Evolutionary conservation across 805 yeast species (phyloP).

Genomic region (Myxozyma nipponensis): DNA sequence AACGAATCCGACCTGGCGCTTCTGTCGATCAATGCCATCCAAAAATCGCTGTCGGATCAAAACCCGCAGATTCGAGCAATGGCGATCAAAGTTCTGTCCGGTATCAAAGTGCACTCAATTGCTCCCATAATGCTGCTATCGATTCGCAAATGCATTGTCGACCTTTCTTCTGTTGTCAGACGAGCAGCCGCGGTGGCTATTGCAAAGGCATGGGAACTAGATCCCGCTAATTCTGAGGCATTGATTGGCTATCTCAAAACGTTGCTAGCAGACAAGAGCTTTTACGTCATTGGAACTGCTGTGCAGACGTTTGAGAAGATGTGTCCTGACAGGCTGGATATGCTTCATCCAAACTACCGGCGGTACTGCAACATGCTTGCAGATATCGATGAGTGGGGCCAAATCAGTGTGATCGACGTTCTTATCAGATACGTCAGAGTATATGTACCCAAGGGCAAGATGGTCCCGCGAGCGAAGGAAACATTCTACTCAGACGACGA

Average conservation of each 20-base stretch:
- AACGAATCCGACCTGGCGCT: constrained; percentile 85
- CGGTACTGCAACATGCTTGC: constrained; percentile 47
- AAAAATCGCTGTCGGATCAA: constrained; percentile 70
- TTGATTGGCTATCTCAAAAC: constrained; percentile 47
- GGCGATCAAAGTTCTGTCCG: constrained; percentile 74
- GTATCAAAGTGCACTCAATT: constrained; percentile 77
- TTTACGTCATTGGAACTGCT: constrained; percentile 67
- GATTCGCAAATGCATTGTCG: constrained; percentile 62
- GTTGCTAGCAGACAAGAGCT: constrained; percentile 62
- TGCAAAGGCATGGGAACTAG: constrained; percentile 50
- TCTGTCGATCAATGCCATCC: constrained; percentile 85
- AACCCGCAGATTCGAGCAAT: constrained; percentile 64
- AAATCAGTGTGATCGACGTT: constrained; percentile 54
- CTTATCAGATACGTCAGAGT: constrained; percentile 62
- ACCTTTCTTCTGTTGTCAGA: constrained; percentile 74
- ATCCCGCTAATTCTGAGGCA: constrained; percentile 46
- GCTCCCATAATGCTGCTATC: constrained; percentile 74
- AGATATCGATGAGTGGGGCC: constrained; percentile 72
- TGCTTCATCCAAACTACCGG: constrained; percentile 69
- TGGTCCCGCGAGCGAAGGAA: constrained; percentile 17
- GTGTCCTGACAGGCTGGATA: constrained; percentile 54
- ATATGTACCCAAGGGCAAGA: constrained; percentile 43
- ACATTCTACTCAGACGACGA: constrained; percentile 37
- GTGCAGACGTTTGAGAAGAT: constrained; percentile 53
- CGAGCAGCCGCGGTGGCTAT: constrained; percentile 74